Percentiles rank a stretch among this genome's conserved stretches.
These are phyloP conservation scores for Shiraia bambusicola DNA, from an alignment of 2,329 filamentous ascomycete genomes.

Conservation along the genomic window DNA sequence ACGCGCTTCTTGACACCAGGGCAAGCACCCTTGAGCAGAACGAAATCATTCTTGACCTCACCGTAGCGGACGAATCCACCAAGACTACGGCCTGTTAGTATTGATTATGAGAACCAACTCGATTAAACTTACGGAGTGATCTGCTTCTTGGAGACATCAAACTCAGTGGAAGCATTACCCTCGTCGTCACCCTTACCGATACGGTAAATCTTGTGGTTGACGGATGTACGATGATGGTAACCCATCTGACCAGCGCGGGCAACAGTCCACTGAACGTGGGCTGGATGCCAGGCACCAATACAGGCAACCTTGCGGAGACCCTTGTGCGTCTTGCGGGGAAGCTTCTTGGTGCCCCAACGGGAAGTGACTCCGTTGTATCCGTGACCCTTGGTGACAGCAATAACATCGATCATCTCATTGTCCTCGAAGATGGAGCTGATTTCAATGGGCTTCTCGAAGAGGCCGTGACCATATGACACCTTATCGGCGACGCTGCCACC, in stretches of 20 bases:
- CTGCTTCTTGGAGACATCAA: slow-evolving; percentile 98
- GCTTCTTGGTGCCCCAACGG: slow-evolving; percentile 99
- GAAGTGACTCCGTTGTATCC: slow-evolving; percentile 96
- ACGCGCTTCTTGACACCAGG: slow-evolving; percentile 99
- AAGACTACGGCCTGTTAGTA: slow-evolving; percentile 64
- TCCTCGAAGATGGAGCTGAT: slow-evolving; percentile 96
- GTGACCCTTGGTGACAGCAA: slow-evolving; percentile 99
- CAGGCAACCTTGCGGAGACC: slow-evolving; percentile 99
- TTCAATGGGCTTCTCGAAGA: slow-evolving; percentile 98
- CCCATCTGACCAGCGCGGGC: slow-evolving; percentile 99
- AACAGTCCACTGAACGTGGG: slow-evolving; percentile 99
- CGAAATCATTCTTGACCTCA: slow-evolving; percentile 98
- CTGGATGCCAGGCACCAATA: slow-evolving; percentile 99
- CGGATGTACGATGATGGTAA: slow-evolving; percentile 99
- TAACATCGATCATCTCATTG: slow-evolving; percentile 99
- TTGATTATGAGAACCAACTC: neutral
- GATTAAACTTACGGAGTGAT: slow-evolving; percentile 88
- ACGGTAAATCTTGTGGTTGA: slow-evolving; percentile 99
- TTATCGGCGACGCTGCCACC: slow-evolving; percentile 94
- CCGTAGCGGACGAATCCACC: slow-evolving; percentile 99
- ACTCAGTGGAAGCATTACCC: slow-evolving; percentile 89
- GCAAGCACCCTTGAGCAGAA: slow-evolving; percentile 96
- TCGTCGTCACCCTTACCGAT: slow-evolving; percentile 91
- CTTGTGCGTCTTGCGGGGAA: slow-evolving; percentile 99
- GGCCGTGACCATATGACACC: slow-evolving; percentile 90